A percentile compares a stretch with the other conserved stretches of the same genome.
Evolutionary conservation across 2,329 filamentous ascomycete genomes (phyloP).

Genomic region (Tolypocladium tropicale): DNA sequence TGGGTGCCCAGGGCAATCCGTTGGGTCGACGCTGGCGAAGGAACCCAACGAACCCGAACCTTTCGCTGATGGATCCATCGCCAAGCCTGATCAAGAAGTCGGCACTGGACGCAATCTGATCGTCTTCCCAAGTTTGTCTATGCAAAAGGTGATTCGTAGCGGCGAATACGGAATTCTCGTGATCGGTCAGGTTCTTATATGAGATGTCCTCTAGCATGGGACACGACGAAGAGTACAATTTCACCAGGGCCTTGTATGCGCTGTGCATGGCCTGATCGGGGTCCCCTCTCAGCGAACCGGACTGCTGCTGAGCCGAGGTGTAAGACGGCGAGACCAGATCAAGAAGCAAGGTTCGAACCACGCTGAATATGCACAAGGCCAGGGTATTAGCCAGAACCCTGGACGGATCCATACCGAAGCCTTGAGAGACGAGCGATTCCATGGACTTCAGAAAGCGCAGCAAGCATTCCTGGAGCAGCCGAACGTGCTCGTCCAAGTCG

Average conservation of each 20-base stretch:
- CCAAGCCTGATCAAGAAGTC: constrained; percentile 42
- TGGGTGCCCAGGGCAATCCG: constrained; percentile 1
- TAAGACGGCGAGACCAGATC: constrained; percentile 22
- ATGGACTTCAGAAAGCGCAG: constrained; percentile 42
- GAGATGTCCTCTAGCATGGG: constrained; percentile 35
- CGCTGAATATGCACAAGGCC: constrained; percentile 48
- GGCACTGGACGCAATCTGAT: constrained; percentile 33
- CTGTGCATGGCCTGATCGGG: constrained; percentile 1
- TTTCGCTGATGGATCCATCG: constrained; percentile 25
- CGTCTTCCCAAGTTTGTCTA: constrained; percentile 34
- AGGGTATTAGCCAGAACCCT: constrained; percentile 42
- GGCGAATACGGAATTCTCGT: constrained; percentile 32
- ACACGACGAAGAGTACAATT: constrained; percentile 32
- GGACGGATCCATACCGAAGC: constrained; percentile 23
- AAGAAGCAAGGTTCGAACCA: constrained; percentile 40
- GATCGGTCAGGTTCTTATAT: constrained; percentile 28
- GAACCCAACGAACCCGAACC: constrained; percentile 22
- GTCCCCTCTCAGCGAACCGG: not conserved
- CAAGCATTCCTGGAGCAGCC: constrained; percentile 39
- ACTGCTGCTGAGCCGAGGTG: not conserved
- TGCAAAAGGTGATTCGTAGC: constrained; percentile 33
- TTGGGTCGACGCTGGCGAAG: constrained; percentile 12
- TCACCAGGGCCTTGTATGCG: constrained; percentile 34
- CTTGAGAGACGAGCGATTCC: constrained; percentile 30
- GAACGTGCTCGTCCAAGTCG: constrained; percentile 35